Evolutionary conservation across 441 rosid species (phyloP).

Genomic region (Hura crepitans): DNA sequence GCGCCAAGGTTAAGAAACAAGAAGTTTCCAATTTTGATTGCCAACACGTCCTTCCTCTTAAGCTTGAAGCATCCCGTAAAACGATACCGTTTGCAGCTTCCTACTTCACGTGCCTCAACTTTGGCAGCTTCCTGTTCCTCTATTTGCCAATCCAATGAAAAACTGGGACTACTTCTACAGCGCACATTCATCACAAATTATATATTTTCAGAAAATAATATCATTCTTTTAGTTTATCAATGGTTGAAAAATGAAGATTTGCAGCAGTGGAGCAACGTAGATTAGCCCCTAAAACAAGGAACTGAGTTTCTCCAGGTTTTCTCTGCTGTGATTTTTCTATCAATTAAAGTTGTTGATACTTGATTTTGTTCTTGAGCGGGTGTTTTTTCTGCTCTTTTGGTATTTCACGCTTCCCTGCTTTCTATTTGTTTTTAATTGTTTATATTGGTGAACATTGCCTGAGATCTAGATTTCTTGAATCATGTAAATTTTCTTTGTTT

Average conservation of each 20-base stretch:
- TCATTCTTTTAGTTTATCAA: no score
- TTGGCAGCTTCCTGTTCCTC: background rate
- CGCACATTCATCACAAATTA: no score
- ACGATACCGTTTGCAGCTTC: slow-evolving; percentile 1
- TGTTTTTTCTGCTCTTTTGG: background rate
- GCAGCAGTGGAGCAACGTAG: no score
- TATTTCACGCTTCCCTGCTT: background rate
- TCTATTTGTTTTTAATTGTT: background rate
- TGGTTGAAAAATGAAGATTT: no score
- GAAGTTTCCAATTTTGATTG: background rate
- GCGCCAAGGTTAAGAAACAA: no score
- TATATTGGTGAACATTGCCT: background rate
- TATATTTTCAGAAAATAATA: no score
- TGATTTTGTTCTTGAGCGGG: slow-evolving; percentile 2
- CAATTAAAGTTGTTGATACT: background rate
- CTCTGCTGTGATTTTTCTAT: background rate
- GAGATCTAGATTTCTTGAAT: slow-evolving; percentile 7
- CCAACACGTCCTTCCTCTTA: background rate
- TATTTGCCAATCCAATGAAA: no score
- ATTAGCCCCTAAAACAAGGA: background rate
- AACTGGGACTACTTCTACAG: no score
- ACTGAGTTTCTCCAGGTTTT: background rate
- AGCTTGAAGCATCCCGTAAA: background rate
- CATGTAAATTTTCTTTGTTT: background rate
- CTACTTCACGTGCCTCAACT: no score